Base-by-base conservation (phyloP, 1,284 basidiomycete genomes). In the Ustilago tritici region DNA sequence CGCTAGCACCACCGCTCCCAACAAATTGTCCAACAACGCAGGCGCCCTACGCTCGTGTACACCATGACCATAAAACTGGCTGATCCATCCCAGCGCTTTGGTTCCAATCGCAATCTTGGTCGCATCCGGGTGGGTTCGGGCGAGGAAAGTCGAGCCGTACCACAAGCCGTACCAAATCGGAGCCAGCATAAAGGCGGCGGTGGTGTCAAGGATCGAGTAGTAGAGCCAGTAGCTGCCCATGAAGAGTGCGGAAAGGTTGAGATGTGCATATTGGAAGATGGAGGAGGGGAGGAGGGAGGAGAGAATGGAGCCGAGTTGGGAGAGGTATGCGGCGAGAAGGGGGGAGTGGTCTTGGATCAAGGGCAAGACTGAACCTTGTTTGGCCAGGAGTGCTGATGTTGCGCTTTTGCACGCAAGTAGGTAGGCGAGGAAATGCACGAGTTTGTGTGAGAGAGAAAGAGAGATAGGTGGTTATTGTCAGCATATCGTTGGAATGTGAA, bases 41-140 rank as follows among this genome's bases (percentile, higher is more conserved):
- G 82, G 82, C 3, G 82, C 80, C 4, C 82, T 60, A 14, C 80
- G 70, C 46, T 83, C 82, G 55, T 82, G 80, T 23, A 82, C 79
- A 35, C 81, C 80, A 36, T 83, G 82, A 8, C 82, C 82, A 55
- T 79, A 81, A 41, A 83, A 83, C 65, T 83, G 82, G 31, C 67
- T 67, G 61, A 82, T 57, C 82, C 82, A 83, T 35, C 80, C 74
- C 7, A 70, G 8, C 43, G 74, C 64, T 38, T 78, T 76, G 60
- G 78, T 58, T 19, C 41, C 62, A 28, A 65, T 50, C 1, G 76
- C 71, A 46, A 79, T 71, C 55, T 62, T 63, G 53, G 56, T 65
- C 1, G 68, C 76, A 28, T 76, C 63, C 5, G 76, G 72, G 17
- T 70, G 57, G 4, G 73, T 67, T 15, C 65, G 61, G 0, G 66